Percentiles rank a stretch among this genome's conserved stretches.
Conservation (phyloP, 768 basidiomycete genomes). For the Chalciporus chontae region DNA sequence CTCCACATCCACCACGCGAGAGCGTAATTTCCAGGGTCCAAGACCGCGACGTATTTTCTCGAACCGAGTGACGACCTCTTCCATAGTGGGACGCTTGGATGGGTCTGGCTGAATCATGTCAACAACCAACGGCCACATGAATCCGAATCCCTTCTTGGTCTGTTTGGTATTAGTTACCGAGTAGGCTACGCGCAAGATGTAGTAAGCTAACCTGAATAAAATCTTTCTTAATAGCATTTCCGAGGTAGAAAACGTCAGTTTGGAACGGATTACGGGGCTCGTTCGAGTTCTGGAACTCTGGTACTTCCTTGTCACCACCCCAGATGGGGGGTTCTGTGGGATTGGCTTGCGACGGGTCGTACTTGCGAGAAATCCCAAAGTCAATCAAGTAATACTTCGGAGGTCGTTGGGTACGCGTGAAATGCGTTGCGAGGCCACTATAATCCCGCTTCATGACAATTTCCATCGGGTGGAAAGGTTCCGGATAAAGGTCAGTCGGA, state of each 20-base stretch:
- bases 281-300: conserved; percentile 32
- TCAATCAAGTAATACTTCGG: conserved; percentile 35
- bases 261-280: conserved; percentile 37
- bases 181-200: no score
- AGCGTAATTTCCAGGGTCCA: conserved; percentile 21
- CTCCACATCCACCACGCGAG: conserved; percentile 20
- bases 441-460: conserved; percentile 12
- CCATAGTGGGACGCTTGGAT: conserved; percentile 19
- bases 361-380: conserved; percentile 34
- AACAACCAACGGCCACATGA: conserved; percentile 18
- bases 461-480: conserved; percentile 25
- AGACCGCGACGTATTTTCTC: conserved; percentile 6
- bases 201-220: conserved; percentile 30
- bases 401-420: conserved; percentile 29
- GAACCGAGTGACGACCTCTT: conserved; percentile 20
- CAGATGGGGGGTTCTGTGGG: conserved; percentile 28
- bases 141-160: conserved; percentile 15
- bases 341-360: conserved; percentile 20
- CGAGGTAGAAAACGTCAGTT: conserved; percentile 43
- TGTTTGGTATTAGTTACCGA: not conserved
- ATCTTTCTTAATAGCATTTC: conserved; percentile 34
- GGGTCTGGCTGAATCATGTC: conserved; percentile 25
- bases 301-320: conserved; percentile 42
- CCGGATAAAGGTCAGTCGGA: conserved; percentile 20
- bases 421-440: conserved; percentile 18